Evolutionary conservation across 2,329 filamentous ascomycete species (phyloP).

Genomic region (Nannizziopsis arthrosporioides): DNA sequence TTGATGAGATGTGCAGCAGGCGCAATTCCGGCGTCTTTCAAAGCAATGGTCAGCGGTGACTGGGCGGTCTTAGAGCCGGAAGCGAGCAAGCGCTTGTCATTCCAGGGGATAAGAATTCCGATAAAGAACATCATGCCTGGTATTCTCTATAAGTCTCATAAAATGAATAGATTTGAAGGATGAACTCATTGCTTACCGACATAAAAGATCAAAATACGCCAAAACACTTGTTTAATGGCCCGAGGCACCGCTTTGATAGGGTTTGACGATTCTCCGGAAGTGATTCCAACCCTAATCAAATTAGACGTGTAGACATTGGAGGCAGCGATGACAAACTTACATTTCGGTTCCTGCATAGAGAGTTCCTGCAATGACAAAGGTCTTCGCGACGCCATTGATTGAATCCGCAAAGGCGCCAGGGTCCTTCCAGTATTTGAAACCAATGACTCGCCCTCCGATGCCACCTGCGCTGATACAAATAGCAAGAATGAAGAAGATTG

Average conservation of each 20-base stretch:
- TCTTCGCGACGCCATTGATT: slow-evolving; percentile 28
- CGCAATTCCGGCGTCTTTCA: slow-evolving; percentile 62
- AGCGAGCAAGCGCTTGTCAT: slow-evolving; percentile 52
- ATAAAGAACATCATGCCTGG: slow-evolving; percentile 61
- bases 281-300: slow-evolving; percentile 25
- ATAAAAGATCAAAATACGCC: slow-evolving; percentile 44
- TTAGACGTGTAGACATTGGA: slow-evolving; percentile 5
- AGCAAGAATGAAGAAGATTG: slow-evolving; percentile 26
- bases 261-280: slow-evolving; percentile 30
- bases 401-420: slow-evolving; percentile 26
- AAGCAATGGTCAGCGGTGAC: slow-evolving; percentile 61
- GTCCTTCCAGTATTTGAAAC: slow-evolving; percentile 30
- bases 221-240: slow-evolving; percentile 33
- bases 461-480: slow-evolving; percentile 27
- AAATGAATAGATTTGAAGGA: background rate
- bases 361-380: slow-evolving; percentile 26
- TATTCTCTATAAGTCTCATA: background rate
- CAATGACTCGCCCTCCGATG: slow-evolving; percentile 23
- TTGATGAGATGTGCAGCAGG: slow-evolving; percentile 67
- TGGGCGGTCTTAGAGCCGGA: slow-evolving; percentile 52
- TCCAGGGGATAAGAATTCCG: slow-evolving; percentile 59
- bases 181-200: slow-evolving; percentile 33
- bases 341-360: slow-evolving; percentile 28
- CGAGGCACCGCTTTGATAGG: slow-evolving; percentile 36
- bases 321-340: slow-evolving; percentile 13